phyloP scores from a whole-genome alignment of 352 stramenopile genomes.

The Globisporangium alternatum region DNA sequence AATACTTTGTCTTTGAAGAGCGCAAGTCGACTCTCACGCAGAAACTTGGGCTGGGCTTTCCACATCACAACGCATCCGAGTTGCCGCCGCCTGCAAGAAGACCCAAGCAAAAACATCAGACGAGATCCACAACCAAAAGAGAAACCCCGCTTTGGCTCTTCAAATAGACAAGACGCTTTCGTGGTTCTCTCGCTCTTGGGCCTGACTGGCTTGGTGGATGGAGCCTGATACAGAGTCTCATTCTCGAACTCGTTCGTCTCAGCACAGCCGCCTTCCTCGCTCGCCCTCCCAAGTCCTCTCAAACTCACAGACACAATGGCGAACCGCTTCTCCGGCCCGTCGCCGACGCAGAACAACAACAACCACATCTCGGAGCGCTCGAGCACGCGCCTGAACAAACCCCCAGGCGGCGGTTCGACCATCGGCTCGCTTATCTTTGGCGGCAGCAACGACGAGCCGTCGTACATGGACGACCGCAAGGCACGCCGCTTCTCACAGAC shows the following conservation, averaged over 20 bases:
- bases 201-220: not conserved
- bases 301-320: slow-evolving; percentile 15
- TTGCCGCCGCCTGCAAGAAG: not conserved
- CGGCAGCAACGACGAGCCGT: slow-evolving; percentile 26
- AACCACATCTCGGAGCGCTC: slow-evolving; percentile 43
- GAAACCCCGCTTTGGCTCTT: slow-evolving; percentile 3
- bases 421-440: slow-evolving; percentile 53
- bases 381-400: slow-evolving; percentile 42
- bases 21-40: not conserved
- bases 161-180: slow-evolving; percentile 12
- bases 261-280: not conserved
- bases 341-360: slow-evolving; percentile 39
- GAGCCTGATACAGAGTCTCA: not conserved
- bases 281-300: not conserved
- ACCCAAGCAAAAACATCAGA: not conserved
- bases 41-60: not conserved
- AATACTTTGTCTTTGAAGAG: slow-evolving; percentile 2
- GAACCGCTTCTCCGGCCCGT: slow-evolving; percentile 22
- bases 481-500: slow-evolving; percentile 34
- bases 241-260: slow-evolving; percentile 10
- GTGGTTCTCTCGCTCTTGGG: not conserved
- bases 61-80: not conserved
- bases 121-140: slow-evolving; percentile 1
- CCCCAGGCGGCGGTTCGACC: slow-evolving; percentile 42
- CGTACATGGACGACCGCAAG: slow-evolving; percentile 56